Conservation (phyloP, 2,329 filamentous ascomycete genomes). For the Diaporthe destruens region DNA sequence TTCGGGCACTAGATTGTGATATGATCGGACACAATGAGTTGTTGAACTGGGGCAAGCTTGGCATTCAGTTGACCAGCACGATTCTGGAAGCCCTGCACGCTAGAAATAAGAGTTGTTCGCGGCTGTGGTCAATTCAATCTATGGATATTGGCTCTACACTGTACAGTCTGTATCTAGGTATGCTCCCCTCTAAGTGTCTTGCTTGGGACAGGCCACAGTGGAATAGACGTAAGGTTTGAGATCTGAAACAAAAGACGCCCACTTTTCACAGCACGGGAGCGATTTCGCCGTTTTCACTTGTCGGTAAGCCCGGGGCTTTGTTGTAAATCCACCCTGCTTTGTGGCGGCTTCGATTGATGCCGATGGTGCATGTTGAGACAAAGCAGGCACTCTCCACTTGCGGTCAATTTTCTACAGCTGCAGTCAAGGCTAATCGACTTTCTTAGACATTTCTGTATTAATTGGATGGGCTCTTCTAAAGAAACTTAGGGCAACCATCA, state of each 20-base stretch:
- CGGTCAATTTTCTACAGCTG: not conserved
- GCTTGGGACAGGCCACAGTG: not conserved
- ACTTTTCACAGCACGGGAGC: not conserved
- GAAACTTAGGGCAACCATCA: not conserved
- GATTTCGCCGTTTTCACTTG: conserved; percentile 7
- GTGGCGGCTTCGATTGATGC: not conserved
- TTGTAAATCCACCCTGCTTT: not conserved
- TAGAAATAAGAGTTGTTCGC: not conserved
- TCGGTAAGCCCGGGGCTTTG: not conserved
- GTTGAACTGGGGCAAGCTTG: not conserved
- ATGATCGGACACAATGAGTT: not conserved
- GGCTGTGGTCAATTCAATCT: not conserved
- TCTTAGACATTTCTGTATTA: not conserved
- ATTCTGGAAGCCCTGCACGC: not conserved
- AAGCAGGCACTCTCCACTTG: conserved; percentile 9
- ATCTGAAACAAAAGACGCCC: not conserved
- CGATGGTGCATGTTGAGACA: not conserved
- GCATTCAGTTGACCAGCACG: not conserved
- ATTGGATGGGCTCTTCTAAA: not conserved
- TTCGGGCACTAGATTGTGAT: no score
- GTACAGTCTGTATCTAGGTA: not conserved
- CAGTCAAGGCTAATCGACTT: not conserved
- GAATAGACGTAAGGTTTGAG: not conserved
- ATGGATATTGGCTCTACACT: not conserved
- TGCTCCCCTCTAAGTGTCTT: not conserved